Evolutionary conservation across 192 early-diverging fungal genomes (phyloP), one percentile per base, ranked within the genome.

Genomic region (Chytriomyces confervae): DNA sequence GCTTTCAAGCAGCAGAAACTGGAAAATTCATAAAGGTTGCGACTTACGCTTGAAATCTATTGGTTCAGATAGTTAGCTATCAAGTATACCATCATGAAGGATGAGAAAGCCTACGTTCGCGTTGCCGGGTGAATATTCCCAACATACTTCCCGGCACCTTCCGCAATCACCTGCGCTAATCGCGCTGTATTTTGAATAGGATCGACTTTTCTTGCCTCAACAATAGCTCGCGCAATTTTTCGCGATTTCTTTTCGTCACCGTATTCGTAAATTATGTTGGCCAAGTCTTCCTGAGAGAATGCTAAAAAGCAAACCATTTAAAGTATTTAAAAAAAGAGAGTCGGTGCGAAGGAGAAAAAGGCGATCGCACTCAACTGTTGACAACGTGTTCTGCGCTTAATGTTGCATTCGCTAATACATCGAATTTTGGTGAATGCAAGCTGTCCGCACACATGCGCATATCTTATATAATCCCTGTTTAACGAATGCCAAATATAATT

Each of bases 191-290:
- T 89, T 48, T 66, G 62, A 45, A 94, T 90, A 0, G 84, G 86
- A 3, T 49, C 70, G 50, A 69, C 72, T 60, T 69, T 69, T 5
- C 93, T 86, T 10, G 86, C 85, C 49, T 78, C 70, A 10, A 87
- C 86, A 62, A 94, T 93, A 43, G 86, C 89, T 13, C 72, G 76
- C 5, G 91, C 92, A 61, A 94, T 91, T 50, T 82, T 84, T 4
- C 82, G 76, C 11, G 88, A 84, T 29, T 84, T 80, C 43, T 89
- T 82, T 69, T 94, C 93, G 62, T 92, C 92, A 61, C 93, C 91
- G 66, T 89, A 90, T 68, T 84, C 66, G 61, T 66, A 80, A 50
- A 94, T 90, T 45, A 94, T 91, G 67, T 89, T 80, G 7, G 87
- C 86, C 2, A 94, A 77, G 64, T 88, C 84, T n/a, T 84, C 81